Evolutionary conservation across 495 filamentous ascomycete genomes (phyloP).

Genomic region (Trichoderma virens): DNA sequence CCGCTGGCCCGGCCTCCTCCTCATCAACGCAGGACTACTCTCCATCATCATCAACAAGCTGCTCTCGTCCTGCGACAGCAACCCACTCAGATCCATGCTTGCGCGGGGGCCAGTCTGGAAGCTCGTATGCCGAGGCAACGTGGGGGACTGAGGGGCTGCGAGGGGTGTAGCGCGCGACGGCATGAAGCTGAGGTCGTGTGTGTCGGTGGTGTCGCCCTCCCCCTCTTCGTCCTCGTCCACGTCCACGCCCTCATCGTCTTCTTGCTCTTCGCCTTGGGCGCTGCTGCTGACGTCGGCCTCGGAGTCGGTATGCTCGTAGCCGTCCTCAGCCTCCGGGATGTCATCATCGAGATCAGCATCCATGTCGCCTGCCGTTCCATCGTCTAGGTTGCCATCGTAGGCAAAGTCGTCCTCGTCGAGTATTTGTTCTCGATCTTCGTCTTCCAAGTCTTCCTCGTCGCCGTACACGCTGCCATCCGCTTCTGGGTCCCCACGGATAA

Average conservation of each 20-base stretch:
- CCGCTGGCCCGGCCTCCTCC: slow-evolving; percentile 13
- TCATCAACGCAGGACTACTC: slow-evolving; percentile 35
- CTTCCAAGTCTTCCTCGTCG: slow-evolving; percentile 36
- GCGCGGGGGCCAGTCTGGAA: slow-evolving; percentile 31
- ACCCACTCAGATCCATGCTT: slow-evolving; percentile 44
- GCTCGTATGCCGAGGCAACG: slow-evolving; percentile 14
- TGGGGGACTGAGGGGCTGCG: slow-evolving; percentile 11
- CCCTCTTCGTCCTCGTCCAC: slow-evolving; percentile 17
- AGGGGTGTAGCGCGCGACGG: slow-evolving; percentile 11
- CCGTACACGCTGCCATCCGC: slow-evolving; percentile 28
- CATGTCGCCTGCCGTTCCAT: slow-evolving; percentile 42
- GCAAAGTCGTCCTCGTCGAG: slow-evolving; percentile 47
- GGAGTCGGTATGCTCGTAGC: slow-evolving; percentile 79
- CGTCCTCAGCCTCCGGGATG: slow-evolving; percentile 55
- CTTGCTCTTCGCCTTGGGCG: slow-evolving; percentile 13
- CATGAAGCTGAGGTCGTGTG: slow-evolving; percentile 23
- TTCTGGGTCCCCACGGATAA: slow-evolving; percentile 36
- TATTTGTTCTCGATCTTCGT: slow-evolving; percentile 40
- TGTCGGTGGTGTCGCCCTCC: slow-evolving; percentile 35
- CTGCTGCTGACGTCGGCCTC: slow-evolving; percentile 54
- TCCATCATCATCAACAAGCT: slow-evolving; percentile 27
- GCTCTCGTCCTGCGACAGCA: slow-evolving; percentile 42
- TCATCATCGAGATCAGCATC: slow-evolving; percentile 57
- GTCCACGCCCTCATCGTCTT: slow-evolving; percentile 34
- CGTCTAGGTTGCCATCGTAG: slow-evolving; percentile 17